Conservation (phyloP, 2,329 filamentous ascomycete genomes). For the Nigrospora sphaerica region DNA sequence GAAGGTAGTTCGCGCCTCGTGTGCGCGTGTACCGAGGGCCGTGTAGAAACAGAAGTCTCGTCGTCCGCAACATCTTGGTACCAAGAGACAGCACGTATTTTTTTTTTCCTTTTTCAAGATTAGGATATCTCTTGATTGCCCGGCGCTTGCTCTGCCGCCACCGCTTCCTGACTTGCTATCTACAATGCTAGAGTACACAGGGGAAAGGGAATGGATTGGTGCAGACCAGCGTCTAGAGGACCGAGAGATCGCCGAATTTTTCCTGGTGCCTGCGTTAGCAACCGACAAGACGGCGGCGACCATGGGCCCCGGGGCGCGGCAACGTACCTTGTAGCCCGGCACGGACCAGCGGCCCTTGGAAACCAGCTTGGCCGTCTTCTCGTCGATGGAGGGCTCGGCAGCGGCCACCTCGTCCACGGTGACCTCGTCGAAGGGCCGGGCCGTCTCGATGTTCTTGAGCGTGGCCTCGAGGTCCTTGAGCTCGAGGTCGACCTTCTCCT, state of each 20-base stretch:
- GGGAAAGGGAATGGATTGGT: conserved; percentile 35
- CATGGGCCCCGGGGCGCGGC: neutral
- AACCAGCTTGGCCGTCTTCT: conserved; percentile 91
- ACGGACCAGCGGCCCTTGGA: conserved; percentile 98
- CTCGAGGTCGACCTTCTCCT: conserved; percentile 92
- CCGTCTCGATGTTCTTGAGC: conserved; percentile 93
- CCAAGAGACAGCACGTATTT: no score
- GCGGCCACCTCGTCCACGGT: conserved; percentile 95
- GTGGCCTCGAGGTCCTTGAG: conserved; percentile 91
- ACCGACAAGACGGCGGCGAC: neutral
- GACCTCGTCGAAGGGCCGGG: conserved; percentile 91
- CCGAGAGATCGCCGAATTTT: conserved; percentile 95
- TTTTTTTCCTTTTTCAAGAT: neutral
- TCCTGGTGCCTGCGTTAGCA: conserved; percentile 56
- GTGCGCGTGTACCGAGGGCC: no score
- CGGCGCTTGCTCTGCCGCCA: conserved; percentile 1
- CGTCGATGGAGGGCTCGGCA: conserved; percentile 92
- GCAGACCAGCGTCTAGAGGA: conserved; percentile 60
- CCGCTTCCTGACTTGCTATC: conserved; percentile 35
- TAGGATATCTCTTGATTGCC: conserved; percentile 3
- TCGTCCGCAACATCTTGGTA: no score
- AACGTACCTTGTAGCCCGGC: conserved; percentile 92
- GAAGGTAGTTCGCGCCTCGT: no score
- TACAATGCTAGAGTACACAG: conserved; percentile 67
- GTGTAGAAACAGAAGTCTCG: no score